Percentiles rank a stretch among this genome's conserved stretches.
These are phyloP conservation scores for Arthrobotrys pseudoclavata DNA, from an alignment of 2,329 filamentous ascomycete species.

Conservation along the genomic window DNA sequence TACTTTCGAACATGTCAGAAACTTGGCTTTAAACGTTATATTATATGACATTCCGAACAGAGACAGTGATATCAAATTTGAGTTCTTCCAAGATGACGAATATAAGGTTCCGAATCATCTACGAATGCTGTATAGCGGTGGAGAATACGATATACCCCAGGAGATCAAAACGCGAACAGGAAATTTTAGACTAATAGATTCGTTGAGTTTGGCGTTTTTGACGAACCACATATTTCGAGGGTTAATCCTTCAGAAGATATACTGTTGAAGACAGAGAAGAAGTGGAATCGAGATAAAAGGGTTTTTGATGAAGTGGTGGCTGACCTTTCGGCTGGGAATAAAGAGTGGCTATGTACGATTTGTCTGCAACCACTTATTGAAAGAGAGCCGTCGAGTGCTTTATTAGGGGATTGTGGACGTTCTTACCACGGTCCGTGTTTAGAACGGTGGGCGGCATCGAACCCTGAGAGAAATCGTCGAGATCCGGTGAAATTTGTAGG, in stretches of 20 bases:
- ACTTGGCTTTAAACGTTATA: constrained; percentile 16
- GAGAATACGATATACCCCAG: constrained; percentile 21
- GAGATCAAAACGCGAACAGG: constrained; percentile 14
- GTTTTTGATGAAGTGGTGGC: constrained; percentile 9
- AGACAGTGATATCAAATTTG: constrained; percentile 18
- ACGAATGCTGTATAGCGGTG: constrained; percentile 19
- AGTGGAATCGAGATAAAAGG: not conserved
- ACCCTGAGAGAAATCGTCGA: constrained; percentile 3
- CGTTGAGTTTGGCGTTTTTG: constrained; percentile 15
- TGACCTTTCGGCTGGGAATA: constrained; percentile 15
- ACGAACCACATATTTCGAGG: constrained; percentile 14
- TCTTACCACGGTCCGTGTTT: constrained; percentile 34
- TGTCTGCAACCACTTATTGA: constrained; percentile 22
- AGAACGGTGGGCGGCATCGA: constrained; percentile 12
- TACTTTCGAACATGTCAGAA: constrained; percentile 19
- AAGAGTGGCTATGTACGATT: constrained; percentile 18
- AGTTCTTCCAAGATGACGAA: constrained; percentile 46
- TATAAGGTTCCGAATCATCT: constrained; percentile 37
- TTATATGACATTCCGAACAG: constrained; percentile 7
- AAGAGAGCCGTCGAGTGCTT: not conserved
- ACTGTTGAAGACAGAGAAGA: constrained; percentile 27
- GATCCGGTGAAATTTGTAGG: constrained; percentile 45
- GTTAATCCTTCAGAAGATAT: constrained; percentile 25
- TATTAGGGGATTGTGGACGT: constrained; percentile 34
- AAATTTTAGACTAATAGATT: constrained; percentile 37